phyloP scores from a whole-genome alignment of 148 eudicot genomes.

The Spergularia bocconei region DNA sequence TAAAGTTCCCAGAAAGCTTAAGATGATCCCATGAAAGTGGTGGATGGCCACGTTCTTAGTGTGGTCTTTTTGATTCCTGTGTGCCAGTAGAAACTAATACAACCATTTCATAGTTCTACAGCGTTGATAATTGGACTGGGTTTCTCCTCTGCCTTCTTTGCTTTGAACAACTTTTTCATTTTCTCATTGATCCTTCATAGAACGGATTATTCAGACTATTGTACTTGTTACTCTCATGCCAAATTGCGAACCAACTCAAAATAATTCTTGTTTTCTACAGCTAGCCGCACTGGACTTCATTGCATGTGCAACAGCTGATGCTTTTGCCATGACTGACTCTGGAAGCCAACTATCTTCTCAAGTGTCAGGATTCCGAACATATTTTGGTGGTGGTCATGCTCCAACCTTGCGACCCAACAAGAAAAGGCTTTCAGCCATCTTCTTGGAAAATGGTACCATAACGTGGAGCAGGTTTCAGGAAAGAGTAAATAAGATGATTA shows the following conservation, averaged over 20 bases:
- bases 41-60: background rate
- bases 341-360: slow-evolving; percentile 92
- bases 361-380: slow-evolving; percentile 77
- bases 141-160: background rate
- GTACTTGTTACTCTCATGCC: too few relatives aligned
- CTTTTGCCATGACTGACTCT: slow-evolving; percentile 91
- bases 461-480: slow-evolving; percentile 57
- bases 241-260: background rate
- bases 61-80: background rate
- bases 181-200: too few relatives aligned
- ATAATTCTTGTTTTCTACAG: slow-evolving; percentile 36
- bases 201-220: too few relatives aligned
- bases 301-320: slow-evolving; percentile 84
- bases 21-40: background rate
- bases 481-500: slow-evolving; percentile 65
- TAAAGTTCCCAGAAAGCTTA: background rate
- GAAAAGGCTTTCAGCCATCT: slow-evolving; percentile 70
- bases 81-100: background rate
- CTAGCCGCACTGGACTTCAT: slow-evolving; percentile 89
- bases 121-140: background rate
- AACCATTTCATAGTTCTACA: background rate
- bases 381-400: slow-evolving; percentile 75
- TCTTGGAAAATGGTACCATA: slow-evolving; percentile 54
- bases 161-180: too few relatives aligned
- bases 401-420: slow-evolving; percentile 81